Evolutionary conservation across 331 rosid species (phyloP).

Genomic region (Spiraea crenata): DNA sequence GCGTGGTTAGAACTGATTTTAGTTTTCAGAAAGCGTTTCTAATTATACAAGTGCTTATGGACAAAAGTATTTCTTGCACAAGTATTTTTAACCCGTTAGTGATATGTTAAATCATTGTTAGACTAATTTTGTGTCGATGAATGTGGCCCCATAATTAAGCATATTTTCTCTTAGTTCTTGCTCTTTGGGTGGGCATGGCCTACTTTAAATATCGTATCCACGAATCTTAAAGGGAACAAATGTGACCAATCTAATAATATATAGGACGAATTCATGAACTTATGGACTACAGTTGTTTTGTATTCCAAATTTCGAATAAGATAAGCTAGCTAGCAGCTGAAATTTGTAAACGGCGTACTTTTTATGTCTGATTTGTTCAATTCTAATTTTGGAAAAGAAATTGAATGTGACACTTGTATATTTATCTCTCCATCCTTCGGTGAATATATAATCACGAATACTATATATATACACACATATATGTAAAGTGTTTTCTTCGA

Average conservation of each 20-base stretch:
- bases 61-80: too few relatives aligned
- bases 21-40: too few relatives aligned
- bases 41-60: too few relatives aligned
- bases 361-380: neutral
- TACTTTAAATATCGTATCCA: neutral
- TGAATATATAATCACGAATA: too few relatives aligned
- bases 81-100: too few relatives aligned
- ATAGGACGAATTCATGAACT: neutral
- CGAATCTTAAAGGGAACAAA: neutral
- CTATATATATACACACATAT: too few relatives aligned
- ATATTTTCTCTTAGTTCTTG: neutral
- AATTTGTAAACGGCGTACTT: neutral
- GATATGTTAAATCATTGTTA: too few relatives aligned
- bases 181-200: neutral
- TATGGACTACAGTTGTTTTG: constrained; percentile 4
- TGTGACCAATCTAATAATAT: constrained; percentile 8
- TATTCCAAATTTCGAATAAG: constrained; percentile 11
- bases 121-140: neutral
- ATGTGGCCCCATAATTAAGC: neutral
- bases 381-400: constrained; percentile 7
- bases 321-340: neutral
- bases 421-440: too few relatives aligned
- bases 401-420: neutral
- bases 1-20: too few relatives aligned
- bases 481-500: too few relatives aligned